Percentiles rank a stretch among this genome's conserved stretches.
phyloP scores from a whole-genome alignment of 495 filamentous ascomycete species.

The Penicillium goetzii region DNA sequence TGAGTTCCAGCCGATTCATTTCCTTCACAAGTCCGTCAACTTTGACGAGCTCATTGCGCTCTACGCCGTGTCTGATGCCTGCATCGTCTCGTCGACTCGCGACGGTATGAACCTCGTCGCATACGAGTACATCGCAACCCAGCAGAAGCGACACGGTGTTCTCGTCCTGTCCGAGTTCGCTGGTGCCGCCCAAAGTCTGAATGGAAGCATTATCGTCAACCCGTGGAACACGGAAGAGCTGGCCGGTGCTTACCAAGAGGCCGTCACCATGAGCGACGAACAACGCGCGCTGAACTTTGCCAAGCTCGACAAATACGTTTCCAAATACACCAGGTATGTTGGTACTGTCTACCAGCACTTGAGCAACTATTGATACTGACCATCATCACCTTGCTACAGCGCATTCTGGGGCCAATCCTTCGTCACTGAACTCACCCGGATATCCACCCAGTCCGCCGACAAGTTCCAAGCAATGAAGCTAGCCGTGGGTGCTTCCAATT shows the following conservation, averaged over 20 bases:
- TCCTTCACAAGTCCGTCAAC: constrained; percentile 90
- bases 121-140: constrained; percentile 95
- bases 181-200: constrained; percentile 89
- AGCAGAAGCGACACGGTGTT: constrained; percentile 83
- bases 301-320: constrained; percentile 91
- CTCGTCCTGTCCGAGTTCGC: constrained; percentile 96
- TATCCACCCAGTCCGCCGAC: constrained; percentile 55
- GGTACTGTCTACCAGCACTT: background rate
- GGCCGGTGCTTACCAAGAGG: constrained; percentile 88
- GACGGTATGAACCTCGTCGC: constrained; percentile 99
- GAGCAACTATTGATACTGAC: constrained; percentile 13
- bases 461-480: constrained; percentile 48
- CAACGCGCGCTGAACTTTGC: constrained; percentile 82
- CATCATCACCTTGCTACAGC: constrained; percentile 41
- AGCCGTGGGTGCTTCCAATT: constrained; percentile 16
- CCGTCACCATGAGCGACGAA: constrained; percentile 90
- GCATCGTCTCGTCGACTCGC: constrained; percentile 92
- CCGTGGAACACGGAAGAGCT: constrained; percentile 98
- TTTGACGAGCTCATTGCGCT: constrained; percentile 93
- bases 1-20: constrained; percentile 98
- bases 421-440: constrained; percentile 78
- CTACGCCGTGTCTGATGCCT: constrained; percentile 92
- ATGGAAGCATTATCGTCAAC: constrained; percentile 91
- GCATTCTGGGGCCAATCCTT: constrained; percentile 98
- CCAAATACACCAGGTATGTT: constrained; percentile 85